phyloP scores from a whole-genome alignment of 805 yeast species.

The Yueomyces sinensis region DNA sequence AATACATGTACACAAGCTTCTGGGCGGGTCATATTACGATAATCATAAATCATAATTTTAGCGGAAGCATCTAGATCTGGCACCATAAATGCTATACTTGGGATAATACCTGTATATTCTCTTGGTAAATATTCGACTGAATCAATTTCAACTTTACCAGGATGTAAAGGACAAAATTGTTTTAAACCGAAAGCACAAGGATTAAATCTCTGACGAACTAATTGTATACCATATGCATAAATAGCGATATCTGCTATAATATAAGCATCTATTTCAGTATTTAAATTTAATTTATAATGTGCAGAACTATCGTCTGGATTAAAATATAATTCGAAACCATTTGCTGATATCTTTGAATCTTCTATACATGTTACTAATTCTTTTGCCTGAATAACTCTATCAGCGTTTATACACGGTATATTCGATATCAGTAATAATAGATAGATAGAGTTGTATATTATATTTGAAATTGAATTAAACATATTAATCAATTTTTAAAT shows the following conservation, averaged over 20 bases:
- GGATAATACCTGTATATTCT: conserved; percentile 45
- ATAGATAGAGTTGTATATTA: too few relatives aligned
- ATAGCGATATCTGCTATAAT: conserved; percentile 60
- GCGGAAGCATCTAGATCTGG: conserved; percentile 81
- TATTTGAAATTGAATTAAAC: too few relatives aligned
- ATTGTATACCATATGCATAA: conserved; percentile 79
- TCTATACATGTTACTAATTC: conserved; percentile 85
- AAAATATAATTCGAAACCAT: conserved; percentile 61
- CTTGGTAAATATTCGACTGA: conserved; percentile 48
- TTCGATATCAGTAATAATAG: too few relatives aligned
- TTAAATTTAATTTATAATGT: conserved; percentile 55
- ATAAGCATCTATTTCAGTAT: conserved; percentile 53
- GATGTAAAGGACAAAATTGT: conserved; percentile 81
- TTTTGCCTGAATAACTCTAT: not conserved
- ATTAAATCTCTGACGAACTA: conserved; percentile 45
- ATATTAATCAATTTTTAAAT: too few relatives aligned
- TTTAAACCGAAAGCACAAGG: conserved; percentile 59
- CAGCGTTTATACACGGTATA: too few relatives aligned
- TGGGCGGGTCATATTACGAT: conserved; percentile 28
- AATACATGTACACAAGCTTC: conserved; percentile 68
- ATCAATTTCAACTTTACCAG: conserved; percentile 70
- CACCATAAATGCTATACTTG: conserved; percentile 75
- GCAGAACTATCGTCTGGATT: conserved; percentile 60
- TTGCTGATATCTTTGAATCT: conserved; percentile 58
- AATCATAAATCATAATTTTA: conserved; percentile 37